These are phyloP conservation scores for Malus hybrid DNA, from an alignment of 331 rosid genomes.

Conservation along the genomic window DNA sequence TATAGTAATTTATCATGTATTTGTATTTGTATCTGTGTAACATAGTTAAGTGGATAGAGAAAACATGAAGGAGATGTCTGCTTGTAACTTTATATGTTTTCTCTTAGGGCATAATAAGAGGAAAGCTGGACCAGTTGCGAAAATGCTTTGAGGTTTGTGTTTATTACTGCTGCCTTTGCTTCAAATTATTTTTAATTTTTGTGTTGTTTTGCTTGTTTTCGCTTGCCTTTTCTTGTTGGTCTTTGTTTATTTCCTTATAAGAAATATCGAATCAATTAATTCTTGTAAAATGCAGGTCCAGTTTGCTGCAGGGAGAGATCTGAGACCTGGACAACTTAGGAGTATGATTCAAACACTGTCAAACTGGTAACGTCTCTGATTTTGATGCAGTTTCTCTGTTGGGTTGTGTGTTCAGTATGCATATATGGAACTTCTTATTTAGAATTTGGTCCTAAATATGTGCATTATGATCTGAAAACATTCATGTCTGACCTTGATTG, in stretches of 20 bases:
- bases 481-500: background rate
- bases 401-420: background rate
- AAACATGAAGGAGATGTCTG: background rate
- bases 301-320: constrained; percentile 95
- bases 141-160: constrained; percentile 80
- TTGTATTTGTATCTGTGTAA: background rate
- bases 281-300: constrained; percentile 59
- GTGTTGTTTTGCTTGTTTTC: background rate
- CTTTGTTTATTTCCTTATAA: background rate
- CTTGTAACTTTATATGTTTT: constrained; percentile 1
- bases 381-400: background rate
- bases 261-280: background rate
- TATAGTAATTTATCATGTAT: background rate
- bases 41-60: background rate
- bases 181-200: background rate
- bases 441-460: background rate
- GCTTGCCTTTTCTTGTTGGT: background rate
- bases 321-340: constrained; percentile 90
- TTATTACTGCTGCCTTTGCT: constrained; percentile 2
- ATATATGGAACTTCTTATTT: background rate
- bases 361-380: constrained; percentile 52
- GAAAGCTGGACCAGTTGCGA: constrained; percentile 85
- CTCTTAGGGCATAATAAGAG: constrained; percentile 83
- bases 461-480: background rate
- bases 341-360: constrained; percentile 84